Conservation (phyloP, 2,329 filamentous ascomycete species). For the Ophiostoma tasmaniense region DNA sequence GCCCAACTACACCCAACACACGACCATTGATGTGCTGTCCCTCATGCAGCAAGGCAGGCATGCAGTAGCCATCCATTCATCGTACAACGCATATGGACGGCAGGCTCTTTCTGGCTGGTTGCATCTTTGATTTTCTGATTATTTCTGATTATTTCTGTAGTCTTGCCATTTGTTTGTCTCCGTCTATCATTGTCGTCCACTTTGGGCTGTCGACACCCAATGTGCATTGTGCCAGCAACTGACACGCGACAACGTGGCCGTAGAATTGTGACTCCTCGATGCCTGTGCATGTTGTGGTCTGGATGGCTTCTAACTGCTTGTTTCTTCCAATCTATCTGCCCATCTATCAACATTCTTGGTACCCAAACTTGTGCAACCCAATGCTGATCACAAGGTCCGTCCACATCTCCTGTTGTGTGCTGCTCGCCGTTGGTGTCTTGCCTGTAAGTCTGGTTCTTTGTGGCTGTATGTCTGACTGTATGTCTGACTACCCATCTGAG, state of each 20-base stretch:
- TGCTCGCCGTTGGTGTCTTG: background rate
- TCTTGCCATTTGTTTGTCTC: background rate
- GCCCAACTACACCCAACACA: background rate
- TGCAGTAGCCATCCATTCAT: background rate
- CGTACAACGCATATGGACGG: background rate
- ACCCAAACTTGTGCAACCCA: background rate
- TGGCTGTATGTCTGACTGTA: background rate
- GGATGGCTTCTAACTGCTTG: no score
- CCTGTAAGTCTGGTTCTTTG: background rate
- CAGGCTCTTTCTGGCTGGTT: background rate
- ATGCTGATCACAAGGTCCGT: background rate
- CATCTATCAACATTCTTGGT: background rate
- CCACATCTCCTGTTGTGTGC: background rate
- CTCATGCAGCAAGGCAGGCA: background rate
- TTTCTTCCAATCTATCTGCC: no score
- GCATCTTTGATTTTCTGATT: background rate
- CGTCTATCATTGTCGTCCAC: background rate
- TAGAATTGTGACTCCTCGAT: background rate
- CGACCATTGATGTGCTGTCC: conserved; percentile 6
- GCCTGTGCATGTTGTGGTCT: no score
- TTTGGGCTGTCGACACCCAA: background rate
- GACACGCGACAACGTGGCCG: background rate
- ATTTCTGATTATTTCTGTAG: background rate
- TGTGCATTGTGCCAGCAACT: background rate
- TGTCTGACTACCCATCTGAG: background rate